phyloP scores from a whole-genome alignment of 345 rosid species.

The Xanthoceras sorbifolium region DNA sequence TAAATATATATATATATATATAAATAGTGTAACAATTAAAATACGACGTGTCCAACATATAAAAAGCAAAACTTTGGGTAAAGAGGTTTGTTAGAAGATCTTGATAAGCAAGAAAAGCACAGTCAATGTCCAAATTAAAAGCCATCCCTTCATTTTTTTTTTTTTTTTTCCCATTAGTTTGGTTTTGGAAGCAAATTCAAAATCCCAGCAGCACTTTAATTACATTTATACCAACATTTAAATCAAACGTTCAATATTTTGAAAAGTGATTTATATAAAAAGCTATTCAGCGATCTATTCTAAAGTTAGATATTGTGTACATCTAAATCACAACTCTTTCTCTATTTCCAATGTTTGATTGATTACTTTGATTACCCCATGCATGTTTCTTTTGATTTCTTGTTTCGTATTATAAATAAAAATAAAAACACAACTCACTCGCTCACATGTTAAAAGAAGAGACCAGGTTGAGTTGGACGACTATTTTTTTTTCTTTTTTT shows the following conservation, averaged over 20 bases:
- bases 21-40: no score
- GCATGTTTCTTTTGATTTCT: constrained; percentile 35
- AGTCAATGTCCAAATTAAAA: constrained; percentile 64
- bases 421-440: constrained; percentile 17
- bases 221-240: background rate
- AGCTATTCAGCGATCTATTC: constrained; percentile 40
- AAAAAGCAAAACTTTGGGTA: constrained; percentile 39
- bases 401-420: constrained; percentile 18
- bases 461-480: constrained; percentile 9
- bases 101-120: constrained; percentile 65
- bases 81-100: constrained; percentile 43
- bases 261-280: constrained; percentile 47
- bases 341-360: constrained; percentile 50
- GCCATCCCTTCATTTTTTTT: constrained; percentile 22
- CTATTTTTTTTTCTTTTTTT: background rate
- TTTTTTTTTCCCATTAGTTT: constrained; percentile 8
- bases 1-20: no score
- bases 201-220: constrained; percentile 14
- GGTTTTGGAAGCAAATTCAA: constrained; percentile 31
- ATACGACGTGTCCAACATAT: constrained; percentile 24
- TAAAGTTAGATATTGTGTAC: constrained; percentile 37
- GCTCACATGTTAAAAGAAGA: constrained; percentile 36
- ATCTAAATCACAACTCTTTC: constrained; percentile 52
- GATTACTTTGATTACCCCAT: constrained; percentile 31
- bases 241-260: constrained; percentile 9